Evolutionary conservation across 306 rosid species (phyloP), one percentile per base, ranked within the genome.

Genomic region (Cajanus cajan): DNA sequence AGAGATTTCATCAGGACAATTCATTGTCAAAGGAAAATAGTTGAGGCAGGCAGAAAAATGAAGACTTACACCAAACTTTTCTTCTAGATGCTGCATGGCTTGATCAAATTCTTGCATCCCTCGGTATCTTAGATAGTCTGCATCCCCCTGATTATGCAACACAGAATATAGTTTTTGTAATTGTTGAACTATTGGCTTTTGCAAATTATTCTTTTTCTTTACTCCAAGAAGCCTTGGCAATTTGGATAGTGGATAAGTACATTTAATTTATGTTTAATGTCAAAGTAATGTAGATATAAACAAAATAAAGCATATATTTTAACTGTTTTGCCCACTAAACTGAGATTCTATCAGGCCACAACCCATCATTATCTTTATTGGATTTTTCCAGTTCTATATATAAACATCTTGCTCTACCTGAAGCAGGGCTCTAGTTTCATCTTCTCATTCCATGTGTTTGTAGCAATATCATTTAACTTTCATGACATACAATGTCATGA

Each of bases 41-140:
- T 16, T 45, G 52, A 69, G 76, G 51, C 19, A 12, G 36, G 62
- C 44, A 45, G 70, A 57, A 72, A 63, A 25, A 21, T 6, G 7
- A 78, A 33, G 47, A 82, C 99, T 96, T 91, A 95, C 99, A 72
- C 89, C 84, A 85, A 84, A 93, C 47, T 78, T 82, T 83, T 91
- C 96, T 93, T 96, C 99, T 71, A 96, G 85, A 80, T 90, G 96
- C 83, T 96, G 99, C 98, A 96, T 96, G 43, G 97, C 97, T 82
- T 15, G 96, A 88, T 96, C 99, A 78, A 96, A 96, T 80, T 93
- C 96, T 87, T 96, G 97, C 99, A 96, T 68, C 40, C 98, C 97
- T 12, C 1, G 90, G 82, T 96, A 96, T 74, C 99, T 88, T 76
- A 96, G 85, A 86, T 43, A 89, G 0, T 90, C 80, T 41, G 97